Evolutionary conservation across 306 rosid genomes (phyloP), one percentile per base, ranked within the genome.

Genomic region (Purshia tridentata): DNA sequence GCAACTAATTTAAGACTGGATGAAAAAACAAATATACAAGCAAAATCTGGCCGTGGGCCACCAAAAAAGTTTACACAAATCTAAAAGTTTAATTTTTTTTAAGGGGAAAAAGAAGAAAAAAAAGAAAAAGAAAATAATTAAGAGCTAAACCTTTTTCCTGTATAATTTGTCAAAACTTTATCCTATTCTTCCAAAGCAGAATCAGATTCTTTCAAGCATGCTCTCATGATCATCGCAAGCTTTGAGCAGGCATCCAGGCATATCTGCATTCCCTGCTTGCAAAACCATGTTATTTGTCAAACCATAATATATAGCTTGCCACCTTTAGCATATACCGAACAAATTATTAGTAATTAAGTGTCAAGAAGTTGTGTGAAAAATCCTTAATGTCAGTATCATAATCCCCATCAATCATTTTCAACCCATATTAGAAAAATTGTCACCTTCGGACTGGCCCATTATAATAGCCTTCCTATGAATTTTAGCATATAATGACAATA

Each of bases 231-330:
- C 85, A 78, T 78, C 14, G 86, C 91, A 70, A 93, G 97, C 86
- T 93, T 86, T 51, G 87, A 86, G 54, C 96, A 93, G 60, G 98
- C 96, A 81, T 93, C 98, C 62, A 91, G 76, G 75, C 97, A 93
- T 9, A 93, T 84, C 81, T 89, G 92, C 96, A 93, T 89, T 52
- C 92, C 97, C 98, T 93, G 87, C 65, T 72, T n/a, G 60, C 45
- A 68, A n/a, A 15, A 70, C 6, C 18, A 70, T 44, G 55, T 70
- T 44, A 70, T 13, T 69, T 18, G 49, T 54, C 51, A 40, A 70
- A 40, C 22, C 6, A 20, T 10, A 42, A 4, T 6, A 37, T 22
- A 69, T 29, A 18, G 39, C 61, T n/a, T 40, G 20, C 18, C 50
- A 18, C 16, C 41, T 11, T 12, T 19, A 53, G 39, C 40, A 39